Percentiles rank a stretch among this genome's conserved stretches.
Evolutionary conservation across 2,329 filamentous ascomycete species (phyloP).

Genomic region (Penicillium olsonii): DNA sequence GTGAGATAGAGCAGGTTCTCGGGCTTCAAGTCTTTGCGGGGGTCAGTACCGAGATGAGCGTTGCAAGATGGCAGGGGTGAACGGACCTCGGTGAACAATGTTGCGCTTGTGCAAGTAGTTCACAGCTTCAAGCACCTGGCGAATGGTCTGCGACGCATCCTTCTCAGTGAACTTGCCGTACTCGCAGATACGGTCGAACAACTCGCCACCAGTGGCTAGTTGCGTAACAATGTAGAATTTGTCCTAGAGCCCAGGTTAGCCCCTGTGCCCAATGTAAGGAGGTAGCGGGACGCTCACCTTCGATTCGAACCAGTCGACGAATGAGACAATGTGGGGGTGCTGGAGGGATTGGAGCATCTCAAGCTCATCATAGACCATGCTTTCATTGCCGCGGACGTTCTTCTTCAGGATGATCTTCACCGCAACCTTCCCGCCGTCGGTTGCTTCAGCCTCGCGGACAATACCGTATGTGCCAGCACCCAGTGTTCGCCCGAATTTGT

Average conservation of each 20-base stretch:
- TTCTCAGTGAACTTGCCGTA: slow-evolving; percentile 98
- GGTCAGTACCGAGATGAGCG: slow-evolving; percentile 6
- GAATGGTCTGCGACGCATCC: slow-evolving; percentile 93
- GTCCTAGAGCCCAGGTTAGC: slow-evolving; percentile 60
- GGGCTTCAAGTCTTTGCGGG: slow-evolving; percentile 79
- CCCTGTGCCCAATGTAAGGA: neutral
- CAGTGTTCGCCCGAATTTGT: slow-evolving; percentile 88
- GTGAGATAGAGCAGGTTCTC: slow-evolving; percentile 96
- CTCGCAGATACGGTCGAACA: slow-evolving; percentile 98
- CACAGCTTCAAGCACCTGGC: slow-evolving; percentile 88
- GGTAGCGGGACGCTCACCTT: slow-evolving; percentile 60
- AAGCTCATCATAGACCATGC: slow-evolving; percentile 98
- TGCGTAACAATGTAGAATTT: slow-evolving; percentile 99
- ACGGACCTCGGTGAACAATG: slow-evolving; percentile 86
- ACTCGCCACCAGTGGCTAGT: slow-evolving; percentile 89
- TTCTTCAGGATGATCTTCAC: slow-evolving; percentile 99
- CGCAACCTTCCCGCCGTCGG: slow-evolving; percentile 76
- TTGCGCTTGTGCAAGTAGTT: slow-evolving; percentile 93
- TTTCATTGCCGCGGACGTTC: slow-evolving; percentile 96
- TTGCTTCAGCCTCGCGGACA: slow-evolving; percentile 88
- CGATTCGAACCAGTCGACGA: slow-evolving; percentile 99
- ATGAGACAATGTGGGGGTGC: slow-evolving; percentile 94
- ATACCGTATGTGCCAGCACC: slow-evolving; percentile 98
- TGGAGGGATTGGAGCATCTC: slow-evolving; percentile 87
- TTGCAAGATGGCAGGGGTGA: neutral